A percentile compares a stretch with the other conserved stretches of the same genome.
These are phyloP conservation scores for Penicillium mononematosum DNA, from an alignment of 495 filamentous ascomycete genomes.

Conservation along the genomic window DNA sequence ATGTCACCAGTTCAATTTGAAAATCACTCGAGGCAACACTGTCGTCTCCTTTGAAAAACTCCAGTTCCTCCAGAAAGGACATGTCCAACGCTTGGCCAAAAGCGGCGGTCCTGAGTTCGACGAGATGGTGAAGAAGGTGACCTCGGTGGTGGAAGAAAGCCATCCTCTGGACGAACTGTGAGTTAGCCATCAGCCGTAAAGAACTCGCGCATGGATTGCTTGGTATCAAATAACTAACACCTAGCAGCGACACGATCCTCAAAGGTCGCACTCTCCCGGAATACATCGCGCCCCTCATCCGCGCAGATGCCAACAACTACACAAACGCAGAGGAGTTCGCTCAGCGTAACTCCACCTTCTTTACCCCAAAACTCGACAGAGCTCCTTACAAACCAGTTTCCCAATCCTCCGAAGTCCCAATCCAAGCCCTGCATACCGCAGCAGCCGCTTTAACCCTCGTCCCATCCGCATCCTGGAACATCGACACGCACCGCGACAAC, in stretches of 20 bases:
- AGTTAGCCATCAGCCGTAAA: constrained; percentile 10
- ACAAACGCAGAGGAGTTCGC: constrained; percentile 57
- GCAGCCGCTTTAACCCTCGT: constrained; percentile 41
- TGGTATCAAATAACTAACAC: constrained; percentile 1
- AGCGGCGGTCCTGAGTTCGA: constrained; percentile 41
- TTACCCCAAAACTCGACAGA: constrained; percentile 47
- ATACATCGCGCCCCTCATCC: constrained; percentile 53
- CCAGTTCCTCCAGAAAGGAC: constrained; percentile 71
- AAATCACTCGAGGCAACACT: constrained; percentile 89
- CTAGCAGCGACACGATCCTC: constrained; percentile 32
- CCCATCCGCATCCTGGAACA: constrained; percentile 37
- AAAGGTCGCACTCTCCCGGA: constrained; percentile 31
- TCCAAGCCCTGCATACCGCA: constrained; percentile 41
- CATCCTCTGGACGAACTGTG: constrained; percentile 31
- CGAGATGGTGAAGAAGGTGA: constrained; percentile 47
- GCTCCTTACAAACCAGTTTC: constrained; percentile 30
- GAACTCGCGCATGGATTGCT: not conserved
- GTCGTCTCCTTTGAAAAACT: constrained; percentile 79
- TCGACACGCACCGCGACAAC: constrained; percentile 38
- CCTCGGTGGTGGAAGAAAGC: constrained; percentile 32
- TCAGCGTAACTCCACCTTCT: constrained; percentile 60
- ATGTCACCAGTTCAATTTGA: constrained; percentile 64
- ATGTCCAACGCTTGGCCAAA: constrained; percentile 51
- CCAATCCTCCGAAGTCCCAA: constrained; percentile 26
- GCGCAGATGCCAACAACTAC: constrained; percentile 62